phyloP scores from a whole-genome alignment of 179 eudicot species.

The Vitellaria paradoxa region DNA sequence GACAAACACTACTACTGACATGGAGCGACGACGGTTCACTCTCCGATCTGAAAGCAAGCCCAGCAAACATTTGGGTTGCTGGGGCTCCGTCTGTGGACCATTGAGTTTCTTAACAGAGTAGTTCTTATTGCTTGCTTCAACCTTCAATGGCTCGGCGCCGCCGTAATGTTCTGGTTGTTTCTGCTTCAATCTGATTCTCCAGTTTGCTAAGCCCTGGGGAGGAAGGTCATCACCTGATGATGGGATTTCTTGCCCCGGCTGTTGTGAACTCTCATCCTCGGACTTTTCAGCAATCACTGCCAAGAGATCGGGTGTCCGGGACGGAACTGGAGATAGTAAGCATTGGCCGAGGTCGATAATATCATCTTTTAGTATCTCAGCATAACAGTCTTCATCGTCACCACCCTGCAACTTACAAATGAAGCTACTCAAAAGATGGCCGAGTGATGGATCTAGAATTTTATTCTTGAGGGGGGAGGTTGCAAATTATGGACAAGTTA shows the following conservation, averaged over 20 bases:
- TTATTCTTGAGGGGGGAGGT: too few species aligned
- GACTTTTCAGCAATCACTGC: not conserved
- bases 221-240: slow-evolving; percentile 20
- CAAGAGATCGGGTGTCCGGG: slow-evolving; percentile 12
- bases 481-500: too few species aligned
- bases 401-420: slow-evolving; percentile 21
- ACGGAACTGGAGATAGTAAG: slow-evolving; percentile 17
- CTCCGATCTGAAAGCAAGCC: not conserved
- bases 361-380: slow-evolving; percentile 74
- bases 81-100: not conserved
- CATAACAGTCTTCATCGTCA: slow-evolving; percentile 49
- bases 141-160: not conserved
- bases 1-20: not conserved
- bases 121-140: not conserved
- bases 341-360: slow-evolving; percentile 59
- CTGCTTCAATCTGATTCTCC: slow-evolving; percentile 35
- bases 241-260: slow-evolving; percentile 5
- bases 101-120: not conserved
- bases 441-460: too few species aligned
- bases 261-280: slow-evolving; percentile 7
- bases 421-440: not conserved
- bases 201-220: slow-evolving; percentile 43
- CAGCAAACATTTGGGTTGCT: not conserved
- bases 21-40: not conserved
- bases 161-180: slow-evolving; percentile 8